These are phyloP conservation scores for Mycena haematopus DNA, from an alignment of 768 basidiomycete genomes.

Conservation along the genomic window DNA sequence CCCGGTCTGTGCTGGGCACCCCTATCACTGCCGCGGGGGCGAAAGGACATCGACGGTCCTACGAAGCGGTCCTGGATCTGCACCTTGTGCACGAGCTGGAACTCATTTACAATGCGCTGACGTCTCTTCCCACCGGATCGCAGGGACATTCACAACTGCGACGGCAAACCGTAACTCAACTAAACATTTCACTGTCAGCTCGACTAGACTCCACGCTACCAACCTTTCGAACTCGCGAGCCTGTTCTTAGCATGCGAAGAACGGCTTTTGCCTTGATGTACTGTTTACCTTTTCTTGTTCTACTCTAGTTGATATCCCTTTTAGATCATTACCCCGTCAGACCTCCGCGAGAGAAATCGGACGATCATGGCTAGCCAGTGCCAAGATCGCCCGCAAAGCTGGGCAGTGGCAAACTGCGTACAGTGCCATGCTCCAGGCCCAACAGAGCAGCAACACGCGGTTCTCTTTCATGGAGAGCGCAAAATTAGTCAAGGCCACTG, in stretches of 20 bases:
- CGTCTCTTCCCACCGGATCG: constrained; percentile 44
- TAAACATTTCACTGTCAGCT: constrained; percentile 59
- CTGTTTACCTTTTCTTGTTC: constrained; percentile 31
- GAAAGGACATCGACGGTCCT: constrained; percentile 83
- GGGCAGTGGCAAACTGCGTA: constrained; percentile 97
- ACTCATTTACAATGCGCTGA: constrained; percentile 57
- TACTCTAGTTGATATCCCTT: constrained; percentile 22
- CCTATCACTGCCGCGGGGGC: constrained; percentile 83
- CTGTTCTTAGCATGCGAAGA: constrained; percentile 87
- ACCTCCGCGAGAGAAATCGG: constrained; percentile 69
- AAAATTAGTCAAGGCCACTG: constrained; percentile 80
- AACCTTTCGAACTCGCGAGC: constrained; percentile 87
- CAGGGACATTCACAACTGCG: constrained; percentile 43
- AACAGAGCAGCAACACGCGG: constrained; percentile 66
- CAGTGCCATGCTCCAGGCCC: constrained; percentile 91
- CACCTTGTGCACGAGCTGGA: constrained; percentile 90
- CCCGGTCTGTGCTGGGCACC: constrained; percentile 75
- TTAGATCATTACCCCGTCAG: constrained; percentile 40
- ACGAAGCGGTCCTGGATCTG: constrained; percentile 84
- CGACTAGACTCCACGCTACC: constrained; percentile 84
- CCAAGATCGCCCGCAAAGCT: constrained; percentile 96
- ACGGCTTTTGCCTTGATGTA: constrained; percentile 82
- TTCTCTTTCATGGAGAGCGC: constrained; percentile 91
- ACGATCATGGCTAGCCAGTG: constrained; percentile 87
- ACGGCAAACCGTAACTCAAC: constrained; percentile 45